A percentile compares a stretch with the other conserved stretches of the same genome.
Conservation (phyloP, 2,329 filamentous ascomycete species). For the Parascedosporium putredinis region DNA sequence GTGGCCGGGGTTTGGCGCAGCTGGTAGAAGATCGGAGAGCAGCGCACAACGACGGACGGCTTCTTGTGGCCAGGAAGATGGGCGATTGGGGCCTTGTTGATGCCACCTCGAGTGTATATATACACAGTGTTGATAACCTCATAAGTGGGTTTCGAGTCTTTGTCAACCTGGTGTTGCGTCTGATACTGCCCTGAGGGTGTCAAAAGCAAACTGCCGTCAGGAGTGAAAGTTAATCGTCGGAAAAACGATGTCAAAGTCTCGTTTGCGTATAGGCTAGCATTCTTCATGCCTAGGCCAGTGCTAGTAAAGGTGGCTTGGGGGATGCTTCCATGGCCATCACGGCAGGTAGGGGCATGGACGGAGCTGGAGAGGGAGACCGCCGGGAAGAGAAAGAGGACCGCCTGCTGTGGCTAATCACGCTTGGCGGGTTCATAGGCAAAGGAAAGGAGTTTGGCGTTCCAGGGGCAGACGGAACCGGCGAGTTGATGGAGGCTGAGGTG, state of each 20-base stretch:
- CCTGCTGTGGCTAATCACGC: constrained; percentile 78
- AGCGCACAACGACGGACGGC: constrained; percentile 89
- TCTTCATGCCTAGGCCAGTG: constrained; percentile 57
- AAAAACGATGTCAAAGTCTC: constrained; percentile 98
- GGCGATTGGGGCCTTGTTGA: constrained; percentile 92
- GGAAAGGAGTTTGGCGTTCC: constrained; percentile 85
- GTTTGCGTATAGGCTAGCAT: constrained; percentile 87
- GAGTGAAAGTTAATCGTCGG: constrained; percentile 82
- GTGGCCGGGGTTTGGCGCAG: constrained; percentile 56
- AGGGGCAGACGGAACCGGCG: constrained; percentile 81
- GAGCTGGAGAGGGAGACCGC: constrained; percentile 84
- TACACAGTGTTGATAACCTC: constrained; percentile 97
- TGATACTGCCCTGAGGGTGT: constrained; percentile 96
- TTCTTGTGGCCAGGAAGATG: constrained; percentile 97
- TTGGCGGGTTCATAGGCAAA: constrained; percentile 91
- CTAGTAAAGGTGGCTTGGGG: constrained; percentile 58
- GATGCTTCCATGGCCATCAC: constrained; percentile 91
- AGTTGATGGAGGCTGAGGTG: constrained; percentile 48
- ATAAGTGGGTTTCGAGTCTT: constrained; percentile 63
- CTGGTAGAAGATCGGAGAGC: constrained; percentile 82
- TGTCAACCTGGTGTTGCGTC: constrained; percentile 55
- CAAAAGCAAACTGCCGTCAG: constrained; percentile 85
- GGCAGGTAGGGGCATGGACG: constrained; percentile 84
- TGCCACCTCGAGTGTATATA: constrained; percentile 89
- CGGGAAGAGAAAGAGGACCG: constrained; percentile 88